These are phyloP conservation scores for Tetrahymena thermophila DNA, from an alignment of 73 alveolate genomes.

Conservation along the genomic window DNA sequence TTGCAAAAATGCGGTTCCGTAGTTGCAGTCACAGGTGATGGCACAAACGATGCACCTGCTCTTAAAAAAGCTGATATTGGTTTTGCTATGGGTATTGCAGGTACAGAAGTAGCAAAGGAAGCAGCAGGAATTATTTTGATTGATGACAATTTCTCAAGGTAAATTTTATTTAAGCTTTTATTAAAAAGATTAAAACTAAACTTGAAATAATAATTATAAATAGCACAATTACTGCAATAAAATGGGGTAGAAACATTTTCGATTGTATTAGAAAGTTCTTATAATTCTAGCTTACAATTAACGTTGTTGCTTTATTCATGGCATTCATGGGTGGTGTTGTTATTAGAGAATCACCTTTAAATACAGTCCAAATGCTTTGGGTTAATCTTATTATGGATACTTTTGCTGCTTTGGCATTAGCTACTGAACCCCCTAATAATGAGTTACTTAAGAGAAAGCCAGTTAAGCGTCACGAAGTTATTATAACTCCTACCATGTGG, in stretches of 20 bases:
- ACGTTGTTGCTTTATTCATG: conserved; percentile 78
- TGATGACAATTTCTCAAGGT: conserved; percentile 78
- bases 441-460: conserved; percentile 69
- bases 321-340: conserved; percentile 81
- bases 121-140: conserved; percentile 89
- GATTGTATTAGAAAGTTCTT: conserved; percentile 89
- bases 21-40: conserved; percentile 98
- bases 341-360: conserved; percentile 76
- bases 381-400: conserved; percentile 86
- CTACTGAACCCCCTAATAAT: conserved; percentile 80
- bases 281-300: conserved; percentile 81
- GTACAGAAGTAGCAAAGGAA: conserved; percentile 96
- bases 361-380: conserved; percentile 86
- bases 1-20: conserved; percentile 68
- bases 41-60: conserved; percentile 97
- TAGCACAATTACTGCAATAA: conserved; percentile 69
- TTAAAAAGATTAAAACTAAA: not conserved
- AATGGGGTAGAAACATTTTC: conserved; percentile 85
- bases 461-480: conserved; percentile 59
- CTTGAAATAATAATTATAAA: not conserved
- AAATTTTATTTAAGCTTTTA: not conserved
- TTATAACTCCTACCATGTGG: conserved; percentile 76
- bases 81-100: conserved; percentile 96
- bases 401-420: conserved; percentile 83
- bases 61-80: conserved; percentile 95